Evolutionary conservation across 2,329 filamentous ascomycete genomes (phyloP), one percentile per base, ranked within the genome.

Genomic region (Pseudomassariella vexata): DNA sequence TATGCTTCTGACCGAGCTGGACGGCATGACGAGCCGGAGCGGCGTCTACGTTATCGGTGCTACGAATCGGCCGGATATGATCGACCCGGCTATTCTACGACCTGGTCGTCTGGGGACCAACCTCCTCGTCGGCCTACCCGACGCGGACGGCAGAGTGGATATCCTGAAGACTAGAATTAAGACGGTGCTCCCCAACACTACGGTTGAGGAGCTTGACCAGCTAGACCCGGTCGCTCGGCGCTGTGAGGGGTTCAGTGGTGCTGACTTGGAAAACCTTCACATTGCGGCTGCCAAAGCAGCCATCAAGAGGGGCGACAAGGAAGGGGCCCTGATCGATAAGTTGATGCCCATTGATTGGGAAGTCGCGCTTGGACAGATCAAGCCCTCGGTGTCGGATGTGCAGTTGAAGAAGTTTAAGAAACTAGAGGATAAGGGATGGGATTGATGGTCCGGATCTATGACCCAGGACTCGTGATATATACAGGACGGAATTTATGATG

Each of bases 1-100:
- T 56, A 94, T 90, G 1, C 72, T 98, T 0, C 79, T 98, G 19
- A 94, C 92, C 0, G 92, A 98, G 55, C 75, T 98, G 1, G 92
- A 98, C 50, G 92, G 92, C 30, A 73, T 94, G 6, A 78, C 74
- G 40, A 80, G 76, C 44, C 77, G 92, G 22, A 73, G 79, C 28
- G 90, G 90, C 11, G 89, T 98, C 41, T 96, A 92, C 57, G 82
- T 98, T 11, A 87, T 98, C 37, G 92, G 85, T 16, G 92, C 92
- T 0, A 96, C 92, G 3, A 98, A 98, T 57, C 70, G 92, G 0
- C 90, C 90, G 0, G 90, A 96, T 52, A 94, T 95, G 64, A 96
- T 98, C 45, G 92, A 98, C 55, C 80, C 86, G 2, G 92, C 92
- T 2, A 94, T 98, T 78, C 73, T 96, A 9, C 82, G 92, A 1